A percentile compares a stretch with the other conserved stretches of the same genome.
Conservation (phyloP, 164 flowering plant species). For the Paratinospora sagittata region DNA sequence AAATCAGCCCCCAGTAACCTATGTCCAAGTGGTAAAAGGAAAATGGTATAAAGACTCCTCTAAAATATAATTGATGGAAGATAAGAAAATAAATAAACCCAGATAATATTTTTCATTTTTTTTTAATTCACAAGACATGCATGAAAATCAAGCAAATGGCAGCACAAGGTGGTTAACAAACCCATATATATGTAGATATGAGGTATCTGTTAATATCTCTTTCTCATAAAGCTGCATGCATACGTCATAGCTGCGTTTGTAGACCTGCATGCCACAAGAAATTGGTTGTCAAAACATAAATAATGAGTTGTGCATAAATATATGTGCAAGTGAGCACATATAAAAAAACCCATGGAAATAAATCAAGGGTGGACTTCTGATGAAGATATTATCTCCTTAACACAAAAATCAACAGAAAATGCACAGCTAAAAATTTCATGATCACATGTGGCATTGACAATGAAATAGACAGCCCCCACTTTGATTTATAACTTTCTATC, state of each 20-base stretch:
- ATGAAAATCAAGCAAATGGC: not conserved
- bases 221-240: slow-evolving; percentile 93
- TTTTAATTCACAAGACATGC: not conserved
- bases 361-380: not conserved
- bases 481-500: not conserved
- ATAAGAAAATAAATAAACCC: not conserved
- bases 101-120: not conserved
- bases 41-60: not conserved
- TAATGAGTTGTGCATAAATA: no score
- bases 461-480: not conserved
- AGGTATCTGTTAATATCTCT: slow-evolving; percentile 72
- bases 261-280: slow-evolving; percentile 43
- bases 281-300: not conserved
- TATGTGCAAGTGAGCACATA: not conserved
- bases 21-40: slow-evolving; percentile 8
- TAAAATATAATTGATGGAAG: not conserved
- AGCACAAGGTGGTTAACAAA: slow-evolving; percentile 19
- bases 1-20: slow-evolving; percentile 65
- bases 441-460: not conserved
- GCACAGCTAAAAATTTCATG: not conserved
- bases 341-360: not conserved
- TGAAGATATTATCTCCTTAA: not conserved
- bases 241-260: slow-evolving; percentile 78
- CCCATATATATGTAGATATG: slow-evolving; percentile 88
- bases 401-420: not conserved